Percentiles rank a stretch among this genome's conserved stretches.
Evolutionary conservation across 495 filamentous ascomycete genomes (phyloP).

Genomic region (Peziza echinospora): DNA sequence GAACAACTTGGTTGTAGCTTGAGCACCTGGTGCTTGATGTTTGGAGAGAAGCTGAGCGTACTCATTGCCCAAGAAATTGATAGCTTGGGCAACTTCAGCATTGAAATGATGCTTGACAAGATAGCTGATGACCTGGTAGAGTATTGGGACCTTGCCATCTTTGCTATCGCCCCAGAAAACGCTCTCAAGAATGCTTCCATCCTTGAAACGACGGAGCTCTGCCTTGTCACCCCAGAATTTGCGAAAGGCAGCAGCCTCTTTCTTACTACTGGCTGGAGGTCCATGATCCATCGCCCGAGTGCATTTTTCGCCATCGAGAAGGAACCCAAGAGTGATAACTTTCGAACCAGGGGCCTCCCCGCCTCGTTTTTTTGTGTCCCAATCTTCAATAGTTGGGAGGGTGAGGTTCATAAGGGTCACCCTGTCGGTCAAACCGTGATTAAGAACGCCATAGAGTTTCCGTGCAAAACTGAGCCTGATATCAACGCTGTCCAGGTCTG

Average conservation of each 20-base stretch:
- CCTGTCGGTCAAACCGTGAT: conserved; percentile 51
- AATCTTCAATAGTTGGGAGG: conserved; percentile 21
- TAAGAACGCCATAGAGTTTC: conserved; percentile 40
- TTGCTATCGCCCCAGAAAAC: conserved; percentile 49
- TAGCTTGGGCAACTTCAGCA: conserved; percentile 27
- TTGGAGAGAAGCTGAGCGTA: conserved; percentile 34
- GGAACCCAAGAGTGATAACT: conserved; percentile 31
- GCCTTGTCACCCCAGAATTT: conserved; percentile 57
- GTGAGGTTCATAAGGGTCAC: conserved; percentile 40
- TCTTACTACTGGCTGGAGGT: conserved; percentile 57
- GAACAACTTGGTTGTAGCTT: conserved; percentile 30
- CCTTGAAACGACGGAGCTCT: conserved; percentile 52
- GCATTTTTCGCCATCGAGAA: conserved; percentile 48
- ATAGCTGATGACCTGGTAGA: conserved; percentile 59
- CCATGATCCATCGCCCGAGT: conserved; percentile 63
- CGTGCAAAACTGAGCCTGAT: conserved; percentile 21
- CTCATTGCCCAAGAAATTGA: conserved; percentile 39
- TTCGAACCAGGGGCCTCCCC: not conserved
- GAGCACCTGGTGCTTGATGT: conserved; percentile 16
- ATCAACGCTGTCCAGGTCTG: conserved; percentile 8
- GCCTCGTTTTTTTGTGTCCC: conserved; percentile 13
- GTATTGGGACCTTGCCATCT: conserved; percentile 36
- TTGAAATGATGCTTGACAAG: conserved; percentile 44
- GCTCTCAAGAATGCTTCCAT: conserved; percentile 53
- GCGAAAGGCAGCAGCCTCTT: conserved; percentile 43